Evolutionary conservation across 192 early-diverging fungal genomes (phyloP), one percentile per base, ranked within the genome.

Genomic region (Backusella liffmaniae): DNA sequence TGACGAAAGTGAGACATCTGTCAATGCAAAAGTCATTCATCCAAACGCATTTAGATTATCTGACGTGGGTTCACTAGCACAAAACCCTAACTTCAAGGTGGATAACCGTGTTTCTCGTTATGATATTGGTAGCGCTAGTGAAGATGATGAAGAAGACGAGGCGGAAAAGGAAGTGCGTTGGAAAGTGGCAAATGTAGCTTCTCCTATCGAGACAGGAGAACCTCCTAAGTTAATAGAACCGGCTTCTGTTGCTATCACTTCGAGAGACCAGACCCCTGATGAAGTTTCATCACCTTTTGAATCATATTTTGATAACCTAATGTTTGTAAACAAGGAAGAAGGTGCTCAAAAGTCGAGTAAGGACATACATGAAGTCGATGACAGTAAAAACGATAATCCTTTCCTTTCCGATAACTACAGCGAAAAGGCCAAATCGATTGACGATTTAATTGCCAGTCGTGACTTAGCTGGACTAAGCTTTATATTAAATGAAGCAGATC

Each of bases 141-240:
- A 69, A 41, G 67, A 69, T 8, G 13, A 67, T 13, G 66, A 67
- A 15, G 30, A 15, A 15, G 66, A 67, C 0, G 26, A 42, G 5
- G 7, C 21, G n/a, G 34, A 35, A 10, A 36, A 16, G 67, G 39
- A 39, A 21, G n/a, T 73, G 0, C 49, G 72, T 8, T 73, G 72
- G 72, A 73, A 73, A 37, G 51, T 73, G 46, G 72, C 72, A 10
- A 41, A 73, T 30, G 21, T 62, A 10, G 72, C 53, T 13, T 73
- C 72, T 36, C 72, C 72, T 26, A 46, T 73, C 7, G 72, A 73
- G 21, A 73, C 72, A n/a, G 53, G 56, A 23, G 56, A 62, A 9
- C 56, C 56, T 29, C 56, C 56, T 29, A 41, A 39, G 5, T 46
- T 66, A 26, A 62, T 62, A 23, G 56, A 23, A 21, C 72, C 29